Percentiles rank a stretch among this genome's conserved stretches.
Conservation (phyloP, 768 basidiomycete species). For the Termitomyces sp. region DNA sequence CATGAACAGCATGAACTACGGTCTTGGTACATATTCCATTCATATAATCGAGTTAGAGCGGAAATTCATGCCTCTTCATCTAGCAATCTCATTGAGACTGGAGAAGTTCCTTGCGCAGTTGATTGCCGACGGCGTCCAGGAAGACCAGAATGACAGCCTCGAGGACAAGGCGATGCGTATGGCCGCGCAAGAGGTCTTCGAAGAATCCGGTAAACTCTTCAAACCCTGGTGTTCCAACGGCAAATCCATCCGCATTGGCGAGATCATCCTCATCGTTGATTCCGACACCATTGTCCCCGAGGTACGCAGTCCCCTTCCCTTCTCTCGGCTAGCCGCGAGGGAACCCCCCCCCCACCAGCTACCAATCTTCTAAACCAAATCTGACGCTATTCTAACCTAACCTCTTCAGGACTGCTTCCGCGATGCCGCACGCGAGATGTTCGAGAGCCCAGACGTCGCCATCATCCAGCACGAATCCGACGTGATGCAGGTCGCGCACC, state of each 20-base stretch:
- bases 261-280: constrained; percentile 78
- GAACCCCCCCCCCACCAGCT: too few relatives aligned
- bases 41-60: neutral
- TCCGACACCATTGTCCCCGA: constrained; percentile 75
- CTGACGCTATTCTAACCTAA: neutral
- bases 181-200: constrained; percentile 66
- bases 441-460: constrained; percentile 69
- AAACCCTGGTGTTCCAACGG: constrained; percentile 75
- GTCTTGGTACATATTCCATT: constrained; percentile 28
- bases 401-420: constrained; percentile 66
- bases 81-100: constrained; percentile 54
- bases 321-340: neutral
- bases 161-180: constrained; percentile 70
- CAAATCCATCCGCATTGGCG: constrained; percentile 67
- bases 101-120: constrained; percentile 46
- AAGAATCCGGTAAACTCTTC: constrained; percentile 48
- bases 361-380: too few relatives aligned
- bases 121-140: constrained; percentile 34
- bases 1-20: constrained; percentile 69
- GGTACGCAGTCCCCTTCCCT: constrained; percentile 20
- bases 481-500: constrained; percentile 84
- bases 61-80: neutral
- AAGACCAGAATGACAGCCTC: constrained; percentile 41
- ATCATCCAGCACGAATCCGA: constrained; percentile 90
- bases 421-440: constrained; percentile 84